Base-by-base conservation (phyloP, 2,329 filamentous ascomycete genomes). In the Pseudophaeomoniella oleicola region DNA sequence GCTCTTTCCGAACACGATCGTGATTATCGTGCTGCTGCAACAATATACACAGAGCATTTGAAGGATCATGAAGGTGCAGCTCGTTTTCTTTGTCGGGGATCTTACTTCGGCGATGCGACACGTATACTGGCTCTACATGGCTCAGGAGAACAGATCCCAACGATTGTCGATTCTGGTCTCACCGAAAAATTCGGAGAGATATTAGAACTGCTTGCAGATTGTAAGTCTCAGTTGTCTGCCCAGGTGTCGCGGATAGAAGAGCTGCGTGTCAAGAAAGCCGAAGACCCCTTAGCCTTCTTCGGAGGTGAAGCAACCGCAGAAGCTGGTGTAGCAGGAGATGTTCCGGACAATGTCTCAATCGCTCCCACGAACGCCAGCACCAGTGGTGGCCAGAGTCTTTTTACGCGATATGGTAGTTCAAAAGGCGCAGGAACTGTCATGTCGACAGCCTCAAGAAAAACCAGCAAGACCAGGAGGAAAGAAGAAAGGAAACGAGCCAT, bases 401-500 rank as follows among this genome's bases (percentile, higher is more conserved):
- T 96, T 66, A 96, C 88, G 4, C 68, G 86, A 14, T 96, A 94
- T 60, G 93, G 86, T 1, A 80, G 82, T 40, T 80, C 78, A 42
- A 67, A 66, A 5, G 55, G 53, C 15, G 54, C 52, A 42, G 40
- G 53, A 38, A 43, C 83, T 14, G 69, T 75, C 2, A 80, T 76
- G 14, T 87, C 81, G 10, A 74, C 76, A 18, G 77, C 81, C 2
- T 82, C 77, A 35, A 72, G 86, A 10, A 81, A 81, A 40, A 94
- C 85, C 30, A 81, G 75, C 52, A 93, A 90, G 66, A 94, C 93
- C 53, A 76, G 86, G 36, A 70, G 80, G 16, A 71, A 86, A 14
- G 90, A 98, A 58, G 90, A 98, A 66, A 77, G 93, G 56, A 98
- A 98, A 70, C 76, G 88, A 12, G 90, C 90, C 0, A 69, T 85